These are phyloP conservation scores for Clitocybe nebularis DNA, from an alignment of 1,284 basidiomycete genomes.

Conservation along the genomic window DNA sequence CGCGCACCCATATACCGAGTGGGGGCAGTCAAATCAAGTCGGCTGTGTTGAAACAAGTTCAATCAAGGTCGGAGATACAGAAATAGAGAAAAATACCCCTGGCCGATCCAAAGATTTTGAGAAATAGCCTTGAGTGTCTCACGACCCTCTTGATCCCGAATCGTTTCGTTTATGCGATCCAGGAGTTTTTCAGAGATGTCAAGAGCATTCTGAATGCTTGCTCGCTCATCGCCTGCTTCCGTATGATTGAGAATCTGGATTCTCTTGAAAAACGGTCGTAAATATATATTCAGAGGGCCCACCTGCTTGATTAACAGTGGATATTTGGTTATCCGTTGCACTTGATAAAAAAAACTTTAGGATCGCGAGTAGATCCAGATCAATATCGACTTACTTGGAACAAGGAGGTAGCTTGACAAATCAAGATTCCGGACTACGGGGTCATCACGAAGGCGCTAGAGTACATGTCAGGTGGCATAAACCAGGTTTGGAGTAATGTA, in stretches of 20 bases:
- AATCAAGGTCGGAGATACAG: not conserved
- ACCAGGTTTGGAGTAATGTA: slow-evolving; percentile 9
- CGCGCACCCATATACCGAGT: slow-evolving; percentile 79
- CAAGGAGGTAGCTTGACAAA: slow-evolving; percentile 85
- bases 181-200: slow-evolving; percentile 71
- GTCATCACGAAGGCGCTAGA: slow-evolving; percentile 61
- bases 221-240: slow-evolving; percentile 54
- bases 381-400: slow-evolving; percentile 65
- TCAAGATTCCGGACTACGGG: slow-evolving; percentile 81
- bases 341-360: slow-evolving; percentile 32
- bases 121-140: slow-evolving; percentile 73
- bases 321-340: slow-evolving; percentile 95
- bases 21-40: slow-evolving; percentile 86
- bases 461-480: not conserved
- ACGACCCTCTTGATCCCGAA: slow-evolving; percentile 78
- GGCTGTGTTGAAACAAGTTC: slow-evolving; percentile 37
- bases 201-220: slow-evolving; percentile 53
- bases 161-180: slow-evolving; percentile 82
- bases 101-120: slow-evolving; percentile 81
- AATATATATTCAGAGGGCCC: too few relatives aligned
- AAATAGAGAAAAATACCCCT: slow-evolving; percentile 53
- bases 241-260: slow-evolving; percentile 85
- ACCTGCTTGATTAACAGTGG: slow-evolving; percentile 84
- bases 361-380: not conserved
- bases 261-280: too few relatives aligned